Conservation (phyloP, 371 early-diverging fungal genomes). For the Parasitella parasitica region DNA sequence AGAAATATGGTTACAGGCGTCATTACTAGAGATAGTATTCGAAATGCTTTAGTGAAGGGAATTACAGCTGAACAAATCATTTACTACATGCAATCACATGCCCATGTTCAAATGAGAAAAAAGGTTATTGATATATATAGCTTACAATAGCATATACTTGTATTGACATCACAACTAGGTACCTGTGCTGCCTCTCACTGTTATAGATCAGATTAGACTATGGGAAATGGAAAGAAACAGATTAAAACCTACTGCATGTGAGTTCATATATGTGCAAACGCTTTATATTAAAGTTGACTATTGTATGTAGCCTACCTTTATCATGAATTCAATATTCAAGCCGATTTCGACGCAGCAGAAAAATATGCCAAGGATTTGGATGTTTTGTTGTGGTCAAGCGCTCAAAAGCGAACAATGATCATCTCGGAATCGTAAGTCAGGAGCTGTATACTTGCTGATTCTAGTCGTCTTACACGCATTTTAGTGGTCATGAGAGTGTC, state of each 20-base stretch:
- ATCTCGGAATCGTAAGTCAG: conserved; percentile 58
- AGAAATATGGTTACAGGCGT: conserved; percentile 94
- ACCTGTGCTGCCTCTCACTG: conserved; percentile 89
- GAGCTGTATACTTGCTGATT: neutral
- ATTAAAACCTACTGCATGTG: conserved; percentile 58
- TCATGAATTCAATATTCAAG: conserved; percentile 73
- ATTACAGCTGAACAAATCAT: conserved; percentile 98
- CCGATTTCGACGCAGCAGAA: conserved; percentile 76
- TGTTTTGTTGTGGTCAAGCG: conserved; percentile 76
- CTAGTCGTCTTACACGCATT: neutral
- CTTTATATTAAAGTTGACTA: too few species aligned
- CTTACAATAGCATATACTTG: too few species aligned
- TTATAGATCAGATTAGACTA: conserved; percentile 95
- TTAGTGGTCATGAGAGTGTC: conserved; percentile 58
- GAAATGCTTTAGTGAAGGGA: conserved; percentile 87
- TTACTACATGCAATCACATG: conserved; percentile 84
- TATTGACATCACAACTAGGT: conserved; percentile 43
- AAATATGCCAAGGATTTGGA: conserved; percentile 79
- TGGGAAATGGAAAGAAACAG: conserved; percentile 98
- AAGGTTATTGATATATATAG: conserved; percentile 30
- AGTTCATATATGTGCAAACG: conserved; percentile 1
- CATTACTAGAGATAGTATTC: conserved; percentile 91
- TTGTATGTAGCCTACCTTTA: conserved; percentile 84
- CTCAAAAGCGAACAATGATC: conserved; percentile 60
- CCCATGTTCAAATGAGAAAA: conserved; percentile 91